Evolutionary conservation across 2,329 filamentous ascomycete genomes (phyloP).

Genomic region (Endothia cerciana): DNA sequence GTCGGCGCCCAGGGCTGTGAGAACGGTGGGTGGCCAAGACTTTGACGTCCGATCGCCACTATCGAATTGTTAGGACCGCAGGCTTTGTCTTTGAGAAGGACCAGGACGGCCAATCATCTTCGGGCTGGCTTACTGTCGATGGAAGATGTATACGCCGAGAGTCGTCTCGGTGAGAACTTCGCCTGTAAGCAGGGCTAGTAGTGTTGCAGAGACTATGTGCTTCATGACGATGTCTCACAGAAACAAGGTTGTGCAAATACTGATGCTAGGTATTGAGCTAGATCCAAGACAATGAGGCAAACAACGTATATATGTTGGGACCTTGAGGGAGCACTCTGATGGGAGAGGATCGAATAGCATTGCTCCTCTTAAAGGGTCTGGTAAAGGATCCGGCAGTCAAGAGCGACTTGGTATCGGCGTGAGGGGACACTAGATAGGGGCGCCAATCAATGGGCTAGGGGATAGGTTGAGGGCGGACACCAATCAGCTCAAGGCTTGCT

Average conservation of each 20-base stretch:
- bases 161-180: constrained; percentile 62
- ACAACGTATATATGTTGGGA: background rate
- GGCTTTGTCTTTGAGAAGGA: background rate
- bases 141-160: constrained; percentile 83
- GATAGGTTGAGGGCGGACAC: background rate
- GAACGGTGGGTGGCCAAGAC: constrained; percentile 66
- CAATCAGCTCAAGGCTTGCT: background rate
- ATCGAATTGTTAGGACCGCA: background rate
- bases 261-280: background rate
- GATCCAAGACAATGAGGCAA: background rate
- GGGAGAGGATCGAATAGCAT: background rate
- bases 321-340: background rate
- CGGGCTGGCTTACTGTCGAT: constrained; percentile 63
- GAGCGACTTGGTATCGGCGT: background rate
- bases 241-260: background rate
- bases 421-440: background rate
- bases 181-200: constrained; percentile 43
- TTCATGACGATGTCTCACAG: constrained; percentile 35
- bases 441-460: background rate
- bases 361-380: background rate
- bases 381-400: background rate
- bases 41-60: constrained; percentile 82
- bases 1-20: constrained; percentile 80
- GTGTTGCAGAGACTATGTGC: constrained; percentile 40
- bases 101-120: background rate